Conservation (phyloP, 768 basidiomycete species). For the Calocybe gangraenosa region DNA sequence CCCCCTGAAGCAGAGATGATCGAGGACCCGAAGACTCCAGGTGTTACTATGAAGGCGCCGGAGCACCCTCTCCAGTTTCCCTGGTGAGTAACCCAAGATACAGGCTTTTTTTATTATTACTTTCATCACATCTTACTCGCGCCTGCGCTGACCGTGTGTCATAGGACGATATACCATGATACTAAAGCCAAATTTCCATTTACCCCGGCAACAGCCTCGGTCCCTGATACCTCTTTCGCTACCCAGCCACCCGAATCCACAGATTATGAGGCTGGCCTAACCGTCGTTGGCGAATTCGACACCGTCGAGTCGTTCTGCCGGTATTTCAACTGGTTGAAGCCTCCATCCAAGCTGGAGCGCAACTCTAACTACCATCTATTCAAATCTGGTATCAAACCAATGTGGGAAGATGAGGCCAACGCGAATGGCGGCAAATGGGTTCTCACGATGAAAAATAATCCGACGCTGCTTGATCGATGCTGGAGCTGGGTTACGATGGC, state of each 20-base stretch:
- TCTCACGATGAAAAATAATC: slow-evolving; percentile 85
- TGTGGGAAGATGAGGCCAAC: slow-evolving; percentile 97
- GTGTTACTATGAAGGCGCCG: slow-evolving; percentile 62
- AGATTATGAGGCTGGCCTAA: slow-evolving; percentile 83
- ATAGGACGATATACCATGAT: slow-evolving; percentile 89
- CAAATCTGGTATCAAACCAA: slow-evolving; percentile 90
- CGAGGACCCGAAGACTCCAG: slow-evolving; percentile 81
- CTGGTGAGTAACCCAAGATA: slow-evolving; percentile 50
- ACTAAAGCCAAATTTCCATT: slow-evolving; percentile 69
- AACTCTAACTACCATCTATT: slow-evolving; percentile 96
- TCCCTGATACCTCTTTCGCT: slow-evolving; percentile 26
- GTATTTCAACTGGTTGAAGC: slow-evolving; percentile 93
- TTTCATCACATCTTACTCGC: no score
- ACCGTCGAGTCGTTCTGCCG: slow-evolving; percentile 90
- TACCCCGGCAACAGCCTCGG: slow-evolving; percentile 38
- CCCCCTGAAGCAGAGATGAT: slow-evolving; percentile 77
- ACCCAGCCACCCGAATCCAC: slow-evolving; percentile 50
- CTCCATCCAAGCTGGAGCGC: slow-evolving; percentile 81
- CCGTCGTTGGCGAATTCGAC: slow-evolving; percentile 83
- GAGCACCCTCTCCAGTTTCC: slow-evolving; percentile 84
- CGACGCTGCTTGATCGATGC: slow-evolving; percentile 74
- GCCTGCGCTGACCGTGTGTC: background rate
- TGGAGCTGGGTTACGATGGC: slow-evolving; percentile 93
- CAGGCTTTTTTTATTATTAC: background rate
- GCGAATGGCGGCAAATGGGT: slow-evolving; percentile 95